Evolutionary conservation across 257 asterid species (phyloP).

Genomic region (Echium plantagineum): DNA sequence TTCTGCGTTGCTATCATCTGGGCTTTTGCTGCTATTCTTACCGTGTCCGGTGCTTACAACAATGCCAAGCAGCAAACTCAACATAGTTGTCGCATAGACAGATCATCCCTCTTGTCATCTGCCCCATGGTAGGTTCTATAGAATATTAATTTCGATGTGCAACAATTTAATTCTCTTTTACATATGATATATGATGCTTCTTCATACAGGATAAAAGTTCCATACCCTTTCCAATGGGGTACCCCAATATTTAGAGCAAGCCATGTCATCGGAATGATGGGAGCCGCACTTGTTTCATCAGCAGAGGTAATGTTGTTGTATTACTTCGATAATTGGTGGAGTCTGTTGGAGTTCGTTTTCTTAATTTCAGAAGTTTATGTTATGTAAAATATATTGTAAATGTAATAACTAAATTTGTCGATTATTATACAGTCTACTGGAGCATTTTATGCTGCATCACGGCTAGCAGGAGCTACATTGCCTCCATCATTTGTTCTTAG

Average conservation of each 20-base stretch:
- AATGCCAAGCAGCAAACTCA: constrained; percentile 45
- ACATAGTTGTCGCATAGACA: constrained; percentile 77
- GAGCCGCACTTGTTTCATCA: constrained; percentile 74
- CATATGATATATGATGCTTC: constrained; percentile 6
- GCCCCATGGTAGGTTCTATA: constrained; percentile 68
- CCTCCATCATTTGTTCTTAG: constrained; percentile 86
- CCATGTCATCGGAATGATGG: constrained; percentile 4
- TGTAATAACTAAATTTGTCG: background rate
- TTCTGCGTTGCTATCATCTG: constrained; percentile 55
- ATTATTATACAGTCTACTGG: constrained; percentile 67
- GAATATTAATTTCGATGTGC: background rate
- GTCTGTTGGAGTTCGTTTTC: too few relatives aligned
- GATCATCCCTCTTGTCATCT: constrained; percentile 56
- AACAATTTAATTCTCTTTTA: constrained; percentile 3
- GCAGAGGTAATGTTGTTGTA: constrained; percentile 57
- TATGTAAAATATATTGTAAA: background rate
- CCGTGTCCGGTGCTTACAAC: constrained; percentile 95
- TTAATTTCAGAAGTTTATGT: too few relatives aligned
- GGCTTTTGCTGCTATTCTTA: constrained; percentile 97
- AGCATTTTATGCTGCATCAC: constrained; percentile 84
- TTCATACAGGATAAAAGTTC: constrained; percentile 43
- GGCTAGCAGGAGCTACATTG: constrained; percentile 89
- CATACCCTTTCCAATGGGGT: constrained; percentile 32
- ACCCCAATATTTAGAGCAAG: constrained; percentile 21
- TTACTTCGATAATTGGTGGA: too few relatives aligned